phyloP scores from a whole-genome alignment of 768 basidiomycete species.

The Leccinum barrowsii region DNA sequence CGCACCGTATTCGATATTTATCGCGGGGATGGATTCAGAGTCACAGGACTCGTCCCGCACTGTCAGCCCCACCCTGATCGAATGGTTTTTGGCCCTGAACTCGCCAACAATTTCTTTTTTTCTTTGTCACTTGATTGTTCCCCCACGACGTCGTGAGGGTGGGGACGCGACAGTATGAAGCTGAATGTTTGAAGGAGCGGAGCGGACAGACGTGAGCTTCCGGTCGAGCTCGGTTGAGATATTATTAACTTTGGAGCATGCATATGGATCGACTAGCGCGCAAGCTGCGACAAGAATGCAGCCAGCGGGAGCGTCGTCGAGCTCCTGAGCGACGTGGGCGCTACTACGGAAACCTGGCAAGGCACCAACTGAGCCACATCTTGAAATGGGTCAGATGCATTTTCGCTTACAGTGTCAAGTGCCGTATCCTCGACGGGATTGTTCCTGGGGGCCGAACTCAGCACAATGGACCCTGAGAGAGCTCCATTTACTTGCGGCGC shows the following conservation, averaged over 20 bases:
- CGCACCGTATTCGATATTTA: background rate
- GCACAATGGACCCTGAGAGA: background rate
- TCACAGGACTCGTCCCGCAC: background rate
- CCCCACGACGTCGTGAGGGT: background rate
- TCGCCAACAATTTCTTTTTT: background rate
- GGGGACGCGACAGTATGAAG: background rate
- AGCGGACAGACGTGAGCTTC: background rate
- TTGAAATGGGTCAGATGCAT: background rate
- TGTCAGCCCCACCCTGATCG: conserved; percentile 27
- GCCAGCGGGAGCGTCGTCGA: background rate
- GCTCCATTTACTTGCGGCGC: conserved; percentile 10
- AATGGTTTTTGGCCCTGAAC: background rate
- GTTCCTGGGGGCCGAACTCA: conserved; percentile 16
- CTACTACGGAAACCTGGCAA: background rate
- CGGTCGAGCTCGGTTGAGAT: background rate
- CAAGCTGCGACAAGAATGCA: background rate
- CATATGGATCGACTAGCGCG: background rate
- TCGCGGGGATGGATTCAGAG: background rate
- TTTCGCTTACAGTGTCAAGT: background rate
- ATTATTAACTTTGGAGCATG: background rate
- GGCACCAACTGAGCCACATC: background rate
- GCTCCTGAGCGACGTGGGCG: background rate
- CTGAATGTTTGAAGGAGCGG: background rate
- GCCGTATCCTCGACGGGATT: conserved; percentile 14
- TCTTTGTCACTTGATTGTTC: background rate